Evolutionary conservation across 495 filamentous ascomycete species (phyloP).

Genomic region (Sabuloglossum arenarium): DNA sequence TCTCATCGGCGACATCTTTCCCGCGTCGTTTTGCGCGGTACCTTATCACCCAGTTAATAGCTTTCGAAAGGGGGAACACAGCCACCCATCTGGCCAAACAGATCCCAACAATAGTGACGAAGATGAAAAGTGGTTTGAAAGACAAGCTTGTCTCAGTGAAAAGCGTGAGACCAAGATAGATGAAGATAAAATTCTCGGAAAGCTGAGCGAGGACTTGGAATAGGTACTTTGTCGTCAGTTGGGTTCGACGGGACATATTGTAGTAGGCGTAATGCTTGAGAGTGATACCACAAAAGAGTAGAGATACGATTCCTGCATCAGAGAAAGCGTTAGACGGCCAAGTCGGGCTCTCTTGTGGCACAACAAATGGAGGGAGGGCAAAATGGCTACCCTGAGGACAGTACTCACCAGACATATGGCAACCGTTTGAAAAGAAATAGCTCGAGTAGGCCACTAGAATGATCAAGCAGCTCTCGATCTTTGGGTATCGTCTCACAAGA

Average conservation of each 20-base stretch:
- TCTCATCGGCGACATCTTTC: conserved; percentile 62
- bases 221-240: conserved; percentile 93
- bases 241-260: conserved; percentile 96
- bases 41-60: conserved; percentile 85
- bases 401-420: conserved; percentile 73
- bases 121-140: conserved; percentile 90
- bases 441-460: conserved; percentile 86
- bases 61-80: conserved; percentile 76
- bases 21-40: conserved; percentile 70
- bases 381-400: conserved; percentile 1
- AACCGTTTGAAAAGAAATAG: conserved; percentile 91
- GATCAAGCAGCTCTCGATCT: conserved; percentile 90
- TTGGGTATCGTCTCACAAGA: conserved; percentile 71
- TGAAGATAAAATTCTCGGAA: conserved; percentile 98
- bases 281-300: conserved; percentile 94
- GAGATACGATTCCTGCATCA: conserved; percentile 68
- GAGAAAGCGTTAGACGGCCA: not conserved
- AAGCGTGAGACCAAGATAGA: conserved; percentile 83
- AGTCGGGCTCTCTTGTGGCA: not conserved
- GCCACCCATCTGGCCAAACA: conserved; percentile 80
- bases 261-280: conserved; percentile 98
- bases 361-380: not conserved
- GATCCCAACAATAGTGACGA: conserved; percentile 77
- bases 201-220: conserved; percentile 90
- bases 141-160: conserved; percentile 76